Evolutionary conservation across 805 yeast species (phyloP), one percentile per base, ranked within the genome.

Genomic region (Hanseniaspora mollemarum): DNA sequence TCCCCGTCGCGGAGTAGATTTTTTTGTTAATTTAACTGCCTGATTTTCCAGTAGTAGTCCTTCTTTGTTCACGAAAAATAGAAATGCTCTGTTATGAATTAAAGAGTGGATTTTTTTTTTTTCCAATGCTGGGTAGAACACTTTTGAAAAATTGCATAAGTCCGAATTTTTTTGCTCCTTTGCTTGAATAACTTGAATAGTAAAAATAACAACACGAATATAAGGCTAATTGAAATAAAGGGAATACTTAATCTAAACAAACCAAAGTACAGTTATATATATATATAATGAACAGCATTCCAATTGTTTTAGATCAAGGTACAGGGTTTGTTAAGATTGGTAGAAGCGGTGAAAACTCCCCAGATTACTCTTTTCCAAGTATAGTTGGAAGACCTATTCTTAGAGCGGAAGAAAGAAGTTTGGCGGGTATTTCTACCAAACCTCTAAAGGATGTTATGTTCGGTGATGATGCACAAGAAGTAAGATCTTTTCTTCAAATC

Each of bases 241-340:
- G n/a, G n/a, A n/a, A n/a, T n/a, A n/a, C n/a, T n/a, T n/a, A n/a
- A n/a, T 12, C 31, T 12, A 28, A 28, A 28, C 31, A 28, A n/a
- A n/a, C n/a, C n/a, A n/a, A n/a, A n/a, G n/a, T 28, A 28, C 12
- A 28, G 31, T 28, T 8, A 28, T 28, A 7, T 28, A 28, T 4
- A 5, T 32, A 32, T 15, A 32, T 32, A 10, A 43, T 43, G 46
- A 43, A 43, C 16, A 37, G 29, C 16, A n/a, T 31, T 26, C 51
- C 51, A 15, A 48, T 48, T 33, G 98, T 92, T 59, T 85, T 92
- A 59, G 98, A 92, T 71, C 97, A 92, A 72, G 98, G 98, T 71
- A 92, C 98, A 45, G 98, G 98, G 53, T 92, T 92, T 65, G 96
- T 90, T 50, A 90, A 88, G 66, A 86, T 90, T 58, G 98, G 98